Conservation (phyloP, 495 filamentous ascomycete species). For the Penicillium bovifimosum region DNA sequence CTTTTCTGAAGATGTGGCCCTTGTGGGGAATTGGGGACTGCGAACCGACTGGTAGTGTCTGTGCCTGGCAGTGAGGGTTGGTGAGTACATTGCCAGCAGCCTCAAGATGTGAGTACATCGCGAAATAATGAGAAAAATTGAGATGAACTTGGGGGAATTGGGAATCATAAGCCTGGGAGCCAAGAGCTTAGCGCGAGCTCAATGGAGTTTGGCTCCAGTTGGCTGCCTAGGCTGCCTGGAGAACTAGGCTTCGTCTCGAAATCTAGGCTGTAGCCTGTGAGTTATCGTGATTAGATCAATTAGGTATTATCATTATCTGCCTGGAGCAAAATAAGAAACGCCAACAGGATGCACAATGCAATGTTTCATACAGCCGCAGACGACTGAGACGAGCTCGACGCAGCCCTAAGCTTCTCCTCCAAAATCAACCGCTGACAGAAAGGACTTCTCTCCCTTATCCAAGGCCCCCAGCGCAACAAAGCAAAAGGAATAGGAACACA, state of each 20-base stretch:
- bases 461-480: slow-evolving; percentile 31
- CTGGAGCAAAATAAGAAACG: not conserved
- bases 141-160: not conserved
- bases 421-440: slow-evolving; percentile 36
- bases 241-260: no score
- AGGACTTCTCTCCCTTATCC: slow-evolving; percentile 34
- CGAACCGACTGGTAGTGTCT: slow-evolving; percentile 7
- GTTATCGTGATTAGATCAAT: not conserved
- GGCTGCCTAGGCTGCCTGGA: not conserved
- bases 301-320: not conserved
- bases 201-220: not conserved
- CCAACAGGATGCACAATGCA: not conserved
- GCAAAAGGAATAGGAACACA: slow-evolving; percentile 40
- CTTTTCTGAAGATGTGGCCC: not conserved
- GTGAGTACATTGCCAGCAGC: not conserved
- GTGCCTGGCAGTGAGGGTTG: slow-evolving; percentile 2
- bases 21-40: not conserved
- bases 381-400: no score
- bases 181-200: not conserved
- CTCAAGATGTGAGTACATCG: not conserved
- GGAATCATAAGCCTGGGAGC: not conserved
- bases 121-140: not conserved
- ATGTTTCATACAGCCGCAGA: slow-evolving; percentile 12
- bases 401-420: slow-evolving; percentile 20
- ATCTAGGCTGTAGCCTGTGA: not conserved